phyloP scores from a whole-genome alignment of 2,329 filamentous ascomycete genomes.

The Rhexocercosporidium sp. region DNA sequence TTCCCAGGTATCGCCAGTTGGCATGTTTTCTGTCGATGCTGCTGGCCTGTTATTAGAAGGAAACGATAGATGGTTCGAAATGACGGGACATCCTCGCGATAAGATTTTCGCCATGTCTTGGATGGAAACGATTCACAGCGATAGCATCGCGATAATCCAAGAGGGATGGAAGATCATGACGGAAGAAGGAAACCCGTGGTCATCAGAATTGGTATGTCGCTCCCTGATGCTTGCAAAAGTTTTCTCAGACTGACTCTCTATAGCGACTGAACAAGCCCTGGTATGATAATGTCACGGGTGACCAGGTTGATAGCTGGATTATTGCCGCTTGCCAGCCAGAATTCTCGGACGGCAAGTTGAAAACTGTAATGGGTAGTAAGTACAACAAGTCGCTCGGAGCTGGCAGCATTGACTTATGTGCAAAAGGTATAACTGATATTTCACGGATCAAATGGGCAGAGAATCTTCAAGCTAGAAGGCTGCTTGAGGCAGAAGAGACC shows the following conservation, averaged over 20 bases:
- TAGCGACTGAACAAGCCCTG: constrained; percentile 62
- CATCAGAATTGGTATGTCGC: constrained; percentile 60
- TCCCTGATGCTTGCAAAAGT: no score
- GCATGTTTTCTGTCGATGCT: constrained; percentile 76
- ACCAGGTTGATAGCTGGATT: constrained; percentile 69
- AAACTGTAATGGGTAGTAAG: constrained; percentile 68
- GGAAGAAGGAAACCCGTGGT: constrained; percentile 65
- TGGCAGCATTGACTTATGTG: constrained; percentile 62
- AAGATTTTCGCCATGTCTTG: constrained; percentile 65
- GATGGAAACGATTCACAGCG: constrained; percentile 71
- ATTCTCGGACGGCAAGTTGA: constrained; percentile 67
- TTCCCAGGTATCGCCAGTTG: constrained; percentile 16
- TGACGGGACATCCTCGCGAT: constrained; percentile 69
- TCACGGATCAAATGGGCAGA: constrained; percentile 53
- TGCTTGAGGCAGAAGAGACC: constrained; percentile 58
- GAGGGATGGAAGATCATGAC: constrained; percentile 67
- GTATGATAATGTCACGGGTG: constrained; percentile 61
- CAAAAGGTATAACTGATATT: constrained; percentile 74
- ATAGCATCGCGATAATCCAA: constrained; percentile 63
- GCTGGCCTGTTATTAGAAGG: constrained; percentile 75
- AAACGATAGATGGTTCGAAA: constrained; percentile 78
- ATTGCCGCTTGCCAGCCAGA: constrained; percentile 77
- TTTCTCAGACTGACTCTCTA: background rate
- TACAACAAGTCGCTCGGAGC: background rate
- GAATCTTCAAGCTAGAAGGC: constrained; percentile 44